Conservation (phyloP, 805 yeast genomes). For the Metschnikowia borealis region DNA sequence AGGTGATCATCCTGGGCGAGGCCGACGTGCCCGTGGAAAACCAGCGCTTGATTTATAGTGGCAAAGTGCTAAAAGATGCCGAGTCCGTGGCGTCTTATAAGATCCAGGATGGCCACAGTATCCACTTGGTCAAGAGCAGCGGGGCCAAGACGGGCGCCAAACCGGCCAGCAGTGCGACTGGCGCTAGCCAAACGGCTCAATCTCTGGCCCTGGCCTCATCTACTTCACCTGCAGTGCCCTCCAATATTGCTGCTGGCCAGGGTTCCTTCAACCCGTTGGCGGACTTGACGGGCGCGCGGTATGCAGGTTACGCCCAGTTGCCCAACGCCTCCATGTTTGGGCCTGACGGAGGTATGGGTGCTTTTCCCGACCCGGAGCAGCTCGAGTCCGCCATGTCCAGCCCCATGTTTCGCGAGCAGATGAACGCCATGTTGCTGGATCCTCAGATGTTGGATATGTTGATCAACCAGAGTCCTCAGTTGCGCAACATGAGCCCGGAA, state of each 20-base stretch:
- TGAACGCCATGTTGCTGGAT: constrained; percentile 78
- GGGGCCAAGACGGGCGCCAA: constrained; percentile 25
- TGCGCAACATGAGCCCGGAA: constrained; percentile 84
- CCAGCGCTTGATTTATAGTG: constrained; percentile 89
- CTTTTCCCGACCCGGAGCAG: constrained; percentile 71
- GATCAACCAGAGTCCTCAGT: constrained; percentile 79
- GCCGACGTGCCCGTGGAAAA: constrained; percentile 69
- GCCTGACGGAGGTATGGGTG: constrained; percentile 87
- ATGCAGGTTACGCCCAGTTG: constrained; percentile 86
- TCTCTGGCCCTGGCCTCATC: constrained; percentile 1
- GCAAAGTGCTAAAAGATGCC: constrained; percentile 83
- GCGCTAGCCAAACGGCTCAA: neutral
- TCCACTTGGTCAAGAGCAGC: constrained; percentile 80
- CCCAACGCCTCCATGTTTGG: constrained; percentile 90
- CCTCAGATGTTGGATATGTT: constrained; percentile 84
- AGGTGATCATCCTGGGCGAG: constrained; percentile 55
- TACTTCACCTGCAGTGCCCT: constrained; percentile 46
- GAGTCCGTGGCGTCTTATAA: constrained; percentile 74
- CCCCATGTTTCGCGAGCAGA: constrained; percentile 76
- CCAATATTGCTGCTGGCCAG: constrained; percentile 80
- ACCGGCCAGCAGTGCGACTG: constrained; percentile 16
- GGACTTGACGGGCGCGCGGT: constrained; percentile 90
- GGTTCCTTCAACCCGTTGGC: constrained; percentile 88
- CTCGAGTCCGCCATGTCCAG: constrained; percentile 69
- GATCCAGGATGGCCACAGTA: constrained; percentile 78